Percentiles rank a stretch among this genome's conserved stretches.
Conservation (phyloP, 75 land plant species). For the Sequoia sempervirens region DNA sequence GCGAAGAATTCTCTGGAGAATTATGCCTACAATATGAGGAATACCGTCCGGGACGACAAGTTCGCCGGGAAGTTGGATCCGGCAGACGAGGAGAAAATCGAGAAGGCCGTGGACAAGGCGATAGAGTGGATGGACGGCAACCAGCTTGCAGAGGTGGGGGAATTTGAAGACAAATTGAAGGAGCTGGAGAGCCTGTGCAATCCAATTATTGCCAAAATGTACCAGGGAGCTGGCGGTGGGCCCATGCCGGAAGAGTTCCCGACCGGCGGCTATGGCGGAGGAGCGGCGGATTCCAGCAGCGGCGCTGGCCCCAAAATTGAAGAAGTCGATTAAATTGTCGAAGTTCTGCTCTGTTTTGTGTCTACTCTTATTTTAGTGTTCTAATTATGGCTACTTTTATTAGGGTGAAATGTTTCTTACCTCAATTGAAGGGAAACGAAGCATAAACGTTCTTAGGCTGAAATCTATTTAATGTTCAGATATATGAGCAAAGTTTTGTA, state of each 20-base stretch:
- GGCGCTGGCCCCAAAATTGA: slow-evolving; percentile 16
- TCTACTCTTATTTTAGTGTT: no score
- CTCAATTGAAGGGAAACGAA: background rate
- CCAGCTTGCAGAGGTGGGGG: slow-evolving; percentile 60
- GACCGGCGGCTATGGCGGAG: slow-evolving; percentile 13
- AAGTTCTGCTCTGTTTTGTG: background rate
- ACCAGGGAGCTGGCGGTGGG: slow-evolving; percentile 28
- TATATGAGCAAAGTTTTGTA: background rate
- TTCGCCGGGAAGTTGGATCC: slow-evolving; percentile 25
- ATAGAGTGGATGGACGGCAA: slow-evolving; percentile 49
- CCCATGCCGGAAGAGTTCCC: slow-evolving; percentile 6
- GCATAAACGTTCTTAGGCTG: background rate
- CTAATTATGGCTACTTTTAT: no score
- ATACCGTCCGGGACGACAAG: slow-evolving; percentile 47
- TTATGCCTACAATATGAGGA: slow-evolving; percentile 59
- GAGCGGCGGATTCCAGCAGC: slow-evolving; percentile 3
- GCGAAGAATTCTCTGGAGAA: slow-evolving; percentile 54
- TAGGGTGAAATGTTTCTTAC: no score
- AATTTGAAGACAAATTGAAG: slow-evolving; percentile 56
- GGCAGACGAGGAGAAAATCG: slow-evolving; percentile 41
- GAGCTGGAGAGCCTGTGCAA: slow-evolving; percentile 60
- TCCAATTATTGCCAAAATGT: slow-evolving; percentile 62
- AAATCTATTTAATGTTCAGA: no score
- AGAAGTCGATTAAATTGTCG: slow-evolving; percentile 12
- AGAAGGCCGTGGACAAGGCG: slow-evolving; percentile 35